Evolutionary conservation across 2,329 filamentous ascomycete genomes (phyloP).

Genomic region (Orbilia ellipsospora): DNA sequence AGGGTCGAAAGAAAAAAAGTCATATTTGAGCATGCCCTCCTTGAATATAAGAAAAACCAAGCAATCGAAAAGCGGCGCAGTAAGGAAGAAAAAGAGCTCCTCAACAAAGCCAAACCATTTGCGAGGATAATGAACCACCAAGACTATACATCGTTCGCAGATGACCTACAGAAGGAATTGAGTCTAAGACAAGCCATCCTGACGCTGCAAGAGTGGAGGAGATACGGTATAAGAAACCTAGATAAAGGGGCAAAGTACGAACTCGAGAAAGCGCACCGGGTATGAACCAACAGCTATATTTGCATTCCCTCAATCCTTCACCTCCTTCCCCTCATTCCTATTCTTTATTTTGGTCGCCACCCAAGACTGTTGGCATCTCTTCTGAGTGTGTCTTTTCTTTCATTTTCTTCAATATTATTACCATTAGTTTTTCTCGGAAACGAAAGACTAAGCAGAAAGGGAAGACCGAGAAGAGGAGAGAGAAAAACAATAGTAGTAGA

Average conservation of each 20-base stretch:
- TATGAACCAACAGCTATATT: conserved; percentile 65
- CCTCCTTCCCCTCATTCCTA: conserved; percentile 72
- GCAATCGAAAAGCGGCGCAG: conserved; percentile 92
- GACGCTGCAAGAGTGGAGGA: conserved; percentile 94
- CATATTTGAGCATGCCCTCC: conserved; percentile 91
- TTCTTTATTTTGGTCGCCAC: conserved; percentile 60
- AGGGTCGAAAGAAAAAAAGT: conserved; percentile 95
- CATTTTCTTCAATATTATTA: too few relatives aligned
- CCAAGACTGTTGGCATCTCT: too few relatives aligned
- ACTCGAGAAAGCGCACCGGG: conserved; percentile 80
- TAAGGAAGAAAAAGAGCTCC: conserved; percentile 90
- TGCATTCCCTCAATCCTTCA: conserved; percentile 19
- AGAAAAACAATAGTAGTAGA: too few relatives aligned
- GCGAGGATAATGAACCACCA: conserved; percentile 94
- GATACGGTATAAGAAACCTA: conserved; percentile 83
- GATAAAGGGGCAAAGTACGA: conserved; percentile 92
- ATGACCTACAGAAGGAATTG: conserved; percentile 87
- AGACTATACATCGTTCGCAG: conserved; percentile 87
- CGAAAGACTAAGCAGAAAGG: too few relatives aligned
- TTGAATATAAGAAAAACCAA: conserved; percentile 93
- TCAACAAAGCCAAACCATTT: conserved; percentile 95
- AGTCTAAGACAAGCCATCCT: conserved; percentile 88
- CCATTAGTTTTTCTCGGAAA: too few relatives aligned
- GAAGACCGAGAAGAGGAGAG: too few relatives aligned
- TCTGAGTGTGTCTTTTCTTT: too few relatives aligned